phyloP scores from a whole-genome alignment of 768 basidiomycete genomes.

The Termitomyces sp. region DNA sequence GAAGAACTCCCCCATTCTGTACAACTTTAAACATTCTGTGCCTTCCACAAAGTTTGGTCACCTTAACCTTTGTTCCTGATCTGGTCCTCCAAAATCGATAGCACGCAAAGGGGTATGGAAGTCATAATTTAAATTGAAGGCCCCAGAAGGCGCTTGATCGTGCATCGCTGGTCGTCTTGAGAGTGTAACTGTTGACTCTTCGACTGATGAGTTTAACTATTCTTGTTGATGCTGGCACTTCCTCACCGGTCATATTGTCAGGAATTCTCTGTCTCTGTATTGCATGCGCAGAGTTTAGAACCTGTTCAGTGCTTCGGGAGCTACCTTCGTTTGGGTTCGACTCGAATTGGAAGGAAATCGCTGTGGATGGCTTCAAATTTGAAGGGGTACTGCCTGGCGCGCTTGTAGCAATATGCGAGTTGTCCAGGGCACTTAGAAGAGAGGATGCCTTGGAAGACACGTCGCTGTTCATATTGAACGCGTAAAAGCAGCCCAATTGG shows the following conservation, averaged over 20 bases:
- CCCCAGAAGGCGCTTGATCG: constrained; percentile 12
- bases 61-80: constrained; percentile 47
- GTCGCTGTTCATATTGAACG: constrained; percentile 13
- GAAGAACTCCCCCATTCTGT: constrained; percentile 59
- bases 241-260: constrained; percentile 4
- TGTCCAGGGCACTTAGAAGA: constrained; percentile 26
- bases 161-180: background rate
- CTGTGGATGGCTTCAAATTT: background rate
- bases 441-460: constrained; percentile 17
- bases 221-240: background rate
- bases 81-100: constrained; percentile 54
- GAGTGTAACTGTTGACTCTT: background rate
- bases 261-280: background rate
- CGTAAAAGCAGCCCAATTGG: background rate
- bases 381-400: constrained; percentile 2
- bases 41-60: background rate
- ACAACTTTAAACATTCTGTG: background rate
- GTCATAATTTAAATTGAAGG: constrained; percentile 48
- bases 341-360: background rate
- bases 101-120: constrained; percentile 37
- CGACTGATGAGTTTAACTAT: background rate
- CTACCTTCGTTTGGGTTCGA: background rate
- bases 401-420: constrained; percentile 13
- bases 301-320: background rate
- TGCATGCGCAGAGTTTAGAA: background rate